phyloP scores from a whole-genome alignment of 805 yeast species.

The Tetrapisispora taiwanensis region DNA sequence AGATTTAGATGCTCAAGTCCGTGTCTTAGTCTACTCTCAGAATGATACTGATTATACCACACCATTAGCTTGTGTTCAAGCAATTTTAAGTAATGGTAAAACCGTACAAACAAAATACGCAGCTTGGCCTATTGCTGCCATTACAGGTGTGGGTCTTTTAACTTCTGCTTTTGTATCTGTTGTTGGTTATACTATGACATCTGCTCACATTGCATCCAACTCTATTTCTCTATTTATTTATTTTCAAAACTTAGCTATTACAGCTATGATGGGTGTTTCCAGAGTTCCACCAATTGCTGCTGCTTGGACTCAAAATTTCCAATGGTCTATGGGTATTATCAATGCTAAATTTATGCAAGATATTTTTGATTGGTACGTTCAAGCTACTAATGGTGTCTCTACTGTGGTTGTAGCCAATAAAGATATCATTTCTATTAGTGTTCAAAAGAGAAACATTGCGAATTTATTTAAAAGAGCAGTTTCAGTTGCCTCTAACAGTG shows the following conservation, averaged over 20 bases:
- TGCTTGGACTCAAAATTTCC: conserved; percentile 95
- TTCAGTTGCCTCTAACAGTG: conserved; percentile 23
- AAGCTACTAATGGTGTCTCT: conserved; percentile 84
- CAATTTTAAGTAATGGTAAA: conserved; percentile 74
- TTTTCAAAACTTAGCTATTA: conserved; percentile 86
- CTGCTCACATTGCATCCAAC: conserved; percentile 96
- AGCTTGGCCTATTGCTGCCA: conserved; percentile 91
- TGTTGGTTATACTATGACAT: conserved; percentile 82
- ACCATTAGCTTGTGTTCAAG: conserved; percentile 86
- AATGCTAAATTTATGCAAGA: conserved; percentile 64
- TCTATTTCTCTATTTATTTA: conserved; percentile 85
- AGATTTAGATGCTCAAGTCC: conserved; percentile 85
- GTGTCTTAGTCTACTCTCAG: conserved; percentile 51
- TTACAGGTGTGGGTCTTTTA: conserved; percentile 77
- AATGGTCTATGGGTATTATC: conserved; percentile 92
- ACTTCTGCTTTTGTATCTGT: conserved; percentile 83
- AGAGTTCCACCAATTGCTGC: conserved; percentile 93
- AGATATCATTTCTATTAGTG: conserved; percentile 66
- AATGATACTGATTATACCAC: conserved; percentile 34
- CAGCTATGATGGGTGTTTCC: conserved; percentile 91
- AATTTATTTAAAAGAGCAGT: conserved; percentile 30
- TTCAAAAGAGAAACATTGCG: conserved; percentile 45
- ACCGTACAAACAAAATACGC: conserved; percentile 90
- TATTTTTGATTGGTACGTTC: conserved; percentile 88
- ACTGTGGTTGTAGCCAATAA: conserved; percentile 62